Conservation (phyloP, 2,329 filamentous ascomycete genomes). For the Rachicladosporium sp. region DNA sequence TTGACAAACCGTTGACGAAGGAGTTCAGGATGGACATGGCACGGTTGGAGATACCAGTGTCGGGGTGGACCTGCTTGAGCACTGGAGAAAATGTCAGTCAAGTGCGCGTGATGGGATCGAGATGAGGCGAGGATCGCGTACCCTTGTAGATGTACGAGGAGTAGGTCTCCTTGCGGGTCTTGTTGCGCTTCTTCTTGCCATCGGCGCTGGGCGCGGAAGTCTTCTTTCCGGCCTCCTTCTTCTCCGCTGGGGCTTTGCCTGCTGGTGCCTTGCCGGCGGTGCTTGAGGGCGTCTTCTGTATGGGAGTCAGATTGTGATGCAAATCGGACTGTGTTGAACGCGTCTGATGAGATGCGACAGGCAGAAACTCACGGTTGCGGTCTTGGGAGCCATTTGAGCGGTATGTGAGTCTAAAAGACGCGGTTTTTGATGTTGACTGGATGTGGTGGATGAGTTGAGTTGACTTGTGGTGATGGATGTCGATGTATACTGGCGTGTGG, state of each 20-base stretch:
- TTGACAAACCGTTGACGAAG: constrained; percentile 75
- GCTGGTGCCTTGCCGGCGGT: constrained; percentile 84
- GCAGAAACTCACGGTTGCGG: constrained; percentile 47
- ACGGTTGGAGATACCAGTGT: constrained; percentile 99
- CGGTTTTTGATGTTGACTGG: constrained; percentile 18
- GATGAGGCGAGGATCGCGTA: constrained; percentile 33
- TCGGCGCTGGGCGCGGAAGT: constrained; percentile 81
- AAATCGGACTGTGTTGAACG: neutral
- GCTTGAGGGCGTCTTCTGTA: constrained; percentile 56
- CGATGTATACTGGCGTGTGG: constrained; percentile 23
- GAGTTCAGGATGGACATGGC: constrained; percentile 99
- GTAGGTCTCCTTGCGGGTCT: constrained; percentile 99
- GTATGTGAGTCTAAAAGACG: constrained; percentile 18
- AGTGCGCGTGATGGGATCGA: neutral
- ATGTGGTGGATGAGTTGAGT: constrained; percentile 20
- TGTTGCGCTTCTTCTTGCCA: constrained; percentile 98
- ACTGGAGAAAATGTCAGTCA: constrained; percentile 47
- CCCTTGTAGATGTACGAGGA: constrained; percentile 99
- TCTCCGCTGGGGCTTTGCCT: constrained; percentile 75
- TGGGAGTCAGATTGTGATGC: constrained; percentile 1
- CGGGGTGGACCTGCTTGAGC: constrained; percentile 98
- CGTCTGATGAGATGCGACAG: neutral
- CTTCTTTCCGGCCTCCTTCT: constrained; percentile 99
- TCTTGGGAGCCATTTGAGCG: constrained; percentile 88
- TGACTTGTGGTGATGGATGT: constrained; percentile 19